phyloP scores from a whole-genome alignment of 306 rosid genomes.

The Mimosa pudica region DNA sequence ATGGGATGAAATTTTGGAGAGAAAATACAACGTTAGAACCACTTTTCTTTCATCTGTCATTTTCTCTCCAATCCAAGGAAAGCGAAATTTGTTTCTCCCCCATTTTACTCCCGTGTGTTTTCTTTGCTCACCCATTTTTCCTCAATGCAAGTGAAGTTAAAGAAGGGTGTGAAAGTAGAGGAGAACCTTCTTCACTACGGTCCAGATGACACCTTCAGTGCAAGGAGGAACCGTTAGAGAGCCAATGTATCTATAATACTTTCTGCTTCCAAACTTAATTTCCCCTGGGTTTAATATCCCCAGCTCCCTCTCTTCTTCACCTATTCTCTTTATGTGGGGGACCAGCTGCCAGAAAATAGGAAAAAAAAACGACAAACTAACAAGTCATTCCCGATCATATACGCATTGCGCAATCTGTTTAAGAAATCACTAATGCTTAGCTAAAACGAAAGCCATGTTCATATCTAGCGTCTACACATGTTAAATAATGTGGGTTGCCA shows the following conservation, averaged over 20 bases:
- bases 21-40: too few relatives aligned
- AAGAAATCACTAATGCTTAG: neutral
- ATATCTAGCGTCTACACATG: neutral
- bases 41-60: too few relatives aligned
- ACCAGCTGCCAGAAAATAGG: constrained; percentile 43
- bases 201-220: constrained; percentile 79
- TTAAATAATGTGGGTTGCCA: neutral
- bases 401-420: neutral
- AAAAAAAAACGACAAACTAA: neutral
- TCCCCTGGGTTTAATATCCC: constrained; percentile 58
- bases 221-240: constrained; percentile 85
- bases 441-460: neutral
- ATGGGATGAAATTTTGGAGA: too few relatives aligned
- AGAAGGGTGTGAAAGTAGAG: neutral
- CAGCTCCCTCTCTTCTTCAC: constrained; percentile 46
- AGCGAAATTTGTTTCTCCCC: too few relatives aligned
- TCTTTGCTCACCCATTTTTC: too few relatives aligned
- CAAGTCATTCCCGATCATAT: neutral
- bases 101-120: too few relatives aligned
- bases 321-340: constrained; percentile 38
- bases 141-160: too few relatives aligned
- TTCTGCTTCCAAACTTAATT: constrained; percentile 57
- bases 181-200: constrained; percentile 58
- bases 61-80: too few relatives aligned
- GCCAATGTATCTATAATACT: constrained; percentile 78